phyloP scores from a whole-genome alignment of 345 rosid species.

The Noccaea bulbosa region DNA sequence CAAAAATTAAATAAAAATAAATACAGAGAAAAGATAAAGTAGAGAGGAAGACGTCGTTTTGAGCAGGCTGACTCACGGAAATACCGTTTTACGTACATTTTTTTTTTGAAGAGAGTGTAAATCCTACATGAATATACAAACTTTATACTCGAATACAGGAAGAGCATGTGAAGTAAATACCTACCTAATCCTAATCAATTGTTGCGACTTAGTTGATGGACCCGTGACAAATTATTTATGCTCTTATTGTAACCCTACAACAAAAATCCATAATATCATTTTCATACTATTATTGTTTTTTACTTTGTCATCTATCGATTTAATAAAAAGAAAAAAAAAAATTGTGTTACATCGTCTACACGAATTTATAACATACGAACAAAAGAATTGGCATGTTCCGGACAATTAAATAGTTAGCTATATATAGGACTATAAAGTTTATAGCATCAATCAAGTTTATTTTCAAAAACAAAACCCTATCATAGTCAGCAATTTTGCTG shows the following conservation, averaged over 20 bases:
- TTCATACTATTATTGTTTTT: background rate
- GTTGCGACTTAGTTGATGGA: background rate
- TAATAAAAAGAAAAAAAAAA: no score
- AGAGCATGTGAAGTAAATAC: conserved; percentile 35
- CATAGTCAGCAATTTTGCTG: conserved; percentile 17
- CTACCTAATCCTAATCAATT: conserved; percentile 18
- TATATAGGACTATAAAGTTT: background rate
- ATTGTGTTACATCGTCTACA: background rate
- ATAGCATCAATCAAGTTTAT: background rate
- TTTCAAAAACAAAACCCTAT: background rate
- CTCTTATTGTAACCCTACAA: background rate
- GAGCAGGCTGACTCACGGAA: conserved; percentile 44
- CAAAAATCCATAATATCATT: conserved; percentile 3
- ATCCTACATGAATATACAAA: conserved; percentile 13
- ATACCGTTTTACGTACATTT: conserved; percentile 6
- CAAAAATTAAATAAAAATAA: background rate
- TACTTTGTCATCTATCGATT: background rate
- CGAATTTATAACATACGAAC: conserved; percentile 6
- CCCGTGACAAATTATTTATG: conserved; percentile 26
- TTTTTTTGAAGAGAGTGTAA: background rate
- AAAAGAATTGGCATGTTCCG: conserved; percentile 6
- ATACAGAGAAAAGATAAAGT: background rate
- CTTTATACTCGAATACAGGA: conserved; percentile 13
- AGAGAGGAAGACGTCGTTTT: conserved; percentile 38
- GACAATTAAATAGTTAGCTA: background rate